These are phyloP conservation scores for Alternaria longipes DNA, from an alignment of 2,329 filamentous ascomycete genomes.

Conservation along the genomic window DNA sequence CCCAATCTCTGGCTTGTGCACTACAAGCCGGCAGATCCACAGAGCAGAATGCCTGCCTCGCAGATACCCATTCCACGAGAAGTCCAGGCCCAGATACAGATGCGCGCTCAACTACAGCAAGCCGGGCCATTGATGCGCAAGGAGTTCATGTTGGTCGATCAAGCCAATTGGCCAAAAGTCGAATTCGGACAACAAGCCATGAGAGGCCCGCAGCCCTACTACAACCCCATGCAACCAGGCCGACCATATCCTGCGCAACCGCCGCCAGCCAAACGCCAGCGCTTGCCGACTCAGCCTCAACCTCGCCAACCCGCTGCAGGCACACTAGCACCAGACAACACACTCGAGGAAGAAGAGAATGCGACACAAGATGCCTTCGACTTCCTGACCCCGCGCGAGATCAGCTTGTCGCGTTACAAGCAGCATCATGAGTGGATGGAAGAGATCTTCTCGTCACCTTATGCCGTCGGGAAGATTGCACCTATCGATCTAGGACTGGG, in stretches of 20 bases:
- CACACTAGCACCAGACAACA: constrained; percentile 51
- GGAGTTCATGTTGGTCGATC: constrained; percentile 93
- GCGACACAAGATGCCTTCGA: constrained; percentile 89
- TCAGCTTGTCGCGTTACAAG: constrained; percentile 85
- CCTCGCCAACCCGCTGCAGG: constrained; percentile 54
- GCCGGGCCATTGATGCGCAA: constrained; percentile 84
- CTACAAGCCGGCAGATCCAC: constrained; percentile 79
- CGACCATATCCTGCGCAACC: constrained; percentile 50
- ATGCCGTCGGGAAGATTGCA: constrained; percentile 82
- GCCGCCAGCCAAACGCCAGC: constrained; percentile 58
- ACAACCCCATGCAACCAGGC: constrained; percentile 49
- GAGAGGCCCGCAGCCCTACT: constrained; percentile 41
- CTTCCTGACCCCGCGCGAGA: constrained; percentile 85
- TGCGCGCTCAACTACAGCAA: constrained; percentile 69
- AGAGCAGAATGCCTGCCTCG: constrained; percentile 75
- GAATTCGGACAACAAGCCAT: constrained; percentile 65
- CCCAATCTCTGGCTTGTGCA: constrained; percentile 90
- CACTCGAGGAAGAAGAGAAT: constrained; percentile 88
- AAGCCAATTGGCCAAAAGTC: constrained; percentile 88
- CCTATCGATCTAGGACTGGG: constrained; percentile 89
- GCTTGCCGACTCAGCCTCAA: constrained; percentile 52
- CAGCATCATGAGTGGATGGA: constrained; percentile 99
- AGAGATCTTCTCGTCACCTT: constrained; percentile 91
- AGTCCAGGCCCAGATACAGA: constrained; percentile 67
- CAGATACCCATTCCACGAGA: constrained; percentile 70